A percentile compares a stretch with the other conserved stretches of the same genome.
Evolutionary conservation across 495 filamentous ascomycete species (phyloP).

Genomic region (Penicillium alfredii): DNA sequence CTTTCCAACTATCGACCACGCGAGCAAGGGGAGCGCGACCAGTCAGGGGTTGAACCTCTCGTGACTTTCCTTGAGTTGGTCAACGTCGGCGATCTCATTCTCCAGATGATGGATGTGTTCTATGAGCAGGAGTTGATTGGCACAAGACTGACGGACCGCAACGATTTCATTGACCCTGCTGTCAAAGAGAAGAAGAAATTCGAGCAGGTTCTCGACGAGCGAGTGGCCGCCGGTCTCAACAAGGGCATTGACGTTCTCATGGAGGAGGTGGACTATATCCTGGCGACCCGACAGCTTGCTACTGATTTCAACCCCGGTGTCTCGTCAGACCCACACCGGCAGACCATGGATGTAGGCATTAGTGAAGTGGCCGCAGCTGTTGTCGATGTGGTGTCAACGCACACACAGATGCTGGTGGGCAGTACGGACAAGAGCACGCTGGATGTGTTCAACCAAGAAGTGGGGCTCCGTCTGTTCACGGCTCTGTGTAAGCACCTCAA

Average conservation of each 20-base stretch:
- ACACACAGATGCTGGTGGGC: conserved; percentile 86
- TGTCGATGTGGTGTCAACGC: conserved; percentile 76
- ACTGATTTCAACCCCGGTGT: conserved; percentile 84
- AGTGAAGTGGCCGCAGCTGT: conserved; percentile 71
- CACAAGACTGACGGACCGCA: conserved; percentile 76
- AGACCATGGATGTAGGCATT: conserved; percentile 69
- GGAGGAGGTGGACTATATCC: conserved; percentile 95
- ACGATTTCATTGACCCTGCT: conserved; percentile 90
- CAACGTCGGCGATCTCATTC: conserved; percentile 95
- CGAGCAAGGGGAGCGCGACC: conserved; percentile 66
- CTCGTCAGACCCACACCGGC: conserved; percentile 36
- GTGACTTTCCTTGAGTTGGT: conserved; percentile 96
- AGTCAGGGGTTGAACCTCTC: conserved; percentile 74
- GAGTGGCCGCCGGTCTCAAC: conserved; percentile 90
- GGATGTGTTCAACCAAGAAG: conserved; percentile 98
- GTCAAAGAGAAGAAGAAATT: conserved; percentile 96
- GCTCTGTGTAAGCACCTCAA: conserved; percentile 95
- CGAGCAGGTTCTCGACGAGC: conserved; percentile 97
- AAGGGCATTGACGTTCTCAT: conserved; percentile 98
- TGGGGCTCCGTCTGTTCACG: conserved; percentile 84
- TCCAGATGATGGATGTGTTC: conserved; percentile 99
- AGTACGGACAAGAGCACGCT: conserved; percentile 96
- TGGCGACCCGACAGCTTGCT: conserved; percentile 77
- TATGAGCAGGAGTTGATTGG: conserved; percentile 90
- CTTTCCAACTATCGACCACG: conserved; percentile 87